Conservation (phyloP, 768 basidiomycete species). For the Dendrothele bispora region DNA sequence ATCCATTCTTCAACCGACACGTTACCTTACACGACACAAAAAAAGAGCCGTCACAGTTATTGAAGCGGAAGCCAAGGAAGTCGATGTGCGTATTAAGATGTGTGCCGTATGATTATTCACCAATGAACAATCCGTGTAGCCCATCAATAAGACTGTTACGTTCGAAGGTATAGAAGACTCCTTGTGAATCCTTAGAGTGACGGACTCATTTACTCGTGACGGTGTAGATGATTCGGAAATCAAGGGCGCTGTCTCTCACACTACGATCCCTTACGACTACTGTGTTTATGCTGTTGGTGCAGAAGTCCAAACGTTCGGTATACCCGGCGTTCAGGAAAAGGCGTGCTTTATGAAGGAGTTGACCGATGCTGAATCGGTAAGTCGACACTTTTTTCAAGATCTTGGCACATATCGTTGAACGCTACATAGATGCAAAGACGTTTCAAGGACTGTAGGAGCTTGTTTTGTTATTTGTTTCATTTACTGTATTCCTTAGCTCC, state of each 20-base stretch:
- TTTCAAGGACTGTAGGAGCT: slow-evolving; percentile 79
- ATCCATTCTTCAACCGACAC: slow-evolving; percentile 88
- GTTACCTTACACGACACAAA: slow-evolving; percentile 94
- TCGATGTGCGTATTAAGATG: slow-evolving; percentile 57
- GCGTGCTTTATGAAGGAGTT: slow-evolving; percentile 99
- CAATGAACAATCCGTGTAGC: slow-evolving; percentile 39
- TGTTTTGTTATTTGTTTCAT: slow-evolving; percentile 5
- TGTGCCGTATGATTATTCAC: too few species aligned
- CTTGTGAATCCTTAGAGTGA: too few species aligned
- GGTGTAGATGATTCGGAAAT: slow-evolving; percentile 76
- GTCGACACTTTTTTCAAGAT: slow-evolving; percentile 6
- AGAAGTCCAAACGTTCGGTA: slow-evolving; percentile 93
- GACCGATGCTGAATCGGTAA: slow-evolving; percentile 87
- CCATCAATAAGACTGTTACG: slow-evolving; percentile 86
- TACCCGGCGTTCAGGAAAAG: slow-evolving; percentile 91
- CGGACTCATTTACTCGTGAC: slow-evolving; percentile 4
- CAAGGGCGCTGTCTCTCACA: slow-evolving; percentile 67
- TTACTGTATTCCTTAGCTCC: neutral
- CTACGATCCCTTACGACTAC: slow-evolving; percentile 91
- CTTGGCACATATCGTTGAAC: neutral
- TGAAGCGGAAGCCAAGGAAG: slow-evolving; percentile 89
- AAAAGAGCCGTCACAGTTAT: slow-evolving; percentile 82
- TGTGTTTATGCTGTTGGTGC: slow-evolving; percentile 96
- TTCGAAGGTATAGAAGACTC: slow-evolving; percentile 79
- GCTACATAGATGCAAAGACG: slow-evolving; percentile 65